Evolutionary conservation across 805 yeast species (phyloP), one percentile per base, ranked within the genome.

Genomic region (Candida montana): DNA sequence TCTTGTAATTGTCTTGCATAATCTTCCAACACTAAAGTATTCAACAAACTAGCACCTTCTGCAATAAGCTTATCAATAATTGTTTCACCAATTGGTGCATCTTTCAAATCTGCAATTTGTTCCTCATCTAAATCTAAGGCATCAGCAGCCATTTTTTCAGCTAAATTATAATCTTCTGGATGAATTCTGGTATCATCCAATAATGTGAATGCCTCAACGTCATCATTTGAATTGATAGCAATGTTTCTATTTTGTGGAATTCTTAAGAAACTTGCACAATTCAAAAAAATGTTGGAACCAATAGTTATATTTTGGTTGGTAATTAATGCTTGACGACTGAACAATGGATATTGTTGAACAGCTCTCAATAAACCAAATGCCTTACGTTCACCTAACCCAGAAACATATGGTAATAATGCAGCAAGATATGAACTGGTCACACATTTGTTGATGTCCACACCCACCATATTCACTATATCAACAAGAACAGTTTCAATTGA

Each of bases 131-230:
- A 74, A 59, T 91, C 99, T 50, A 93, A 72, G 2, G 99, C 98
- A 68, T 93, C 99, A 2, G 96, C 93, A 7, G 97, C 98, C 90
- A 93, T 93, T 61, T 93, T 93, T 38, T 93, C 78, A 3, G 97
- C 98, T 52, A 93, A 72, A 49, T 87, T 95, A 61, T 93, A 93
- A 65, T 93, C 99, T 63, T 93, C 98, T 7, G 98, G 98, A 55
- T 93, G 99, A 35, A 93, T 89, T 66, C 99, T 77, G 0, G 99
- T 93, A 38, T 93, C 90, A 62, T 93, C 99, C 51, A 93, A 72
- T 33, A 83, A 70, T 2, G 59, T 57, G 55, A 91, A 97, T 28
- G 83, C 75, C 21, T 81, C 79, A n/a, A 77, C 67, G 44, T 79
- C 71, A 45, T 65, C 72, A 44, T 62, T 58, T 32, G 49, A 33